phyloP scores from a whole-genome alignment of 176 grass and related monocot genomes.

The Dendrocalamus sinicus region DNA sequence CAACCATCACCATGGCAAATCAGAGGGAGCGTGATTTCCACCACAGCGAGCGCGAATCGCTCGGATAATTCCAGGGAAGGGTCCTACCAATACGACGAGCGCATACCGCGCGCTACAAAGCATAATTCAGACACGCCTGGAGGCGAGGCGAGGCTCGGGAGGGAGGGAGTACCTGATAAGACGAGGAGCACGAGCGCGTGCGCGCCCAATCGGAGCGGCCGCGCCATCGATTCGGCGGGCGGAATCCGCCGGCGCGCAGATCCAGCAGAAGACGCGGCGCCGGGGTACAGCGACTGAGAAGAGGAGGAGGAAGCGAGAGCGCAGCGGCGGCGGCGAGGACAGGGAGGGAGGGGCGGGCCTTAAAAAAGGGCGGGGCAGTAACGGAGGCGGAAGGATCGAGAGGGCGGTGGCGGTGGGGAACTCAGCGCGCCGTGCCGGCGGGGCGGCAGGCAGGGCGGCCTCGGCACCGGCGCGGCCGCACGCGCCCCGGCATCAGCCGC shows the following conservation, averaged over 20 bases:
- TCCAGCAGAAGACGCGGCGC: slow-evolving; percentile 24
- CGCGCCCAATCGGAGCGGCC: neutral
- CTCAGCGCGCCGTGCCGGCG: slow-evolving; percentile 14
- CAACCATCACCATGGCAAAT: neutral
- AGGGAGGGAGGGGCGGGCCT: neutral
- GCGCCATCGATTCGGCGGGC: slow-evolving; percentile 46
- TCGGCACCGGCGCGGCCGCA: slow-evolving; percentile 36
- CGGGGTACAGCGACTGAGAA: neutral
- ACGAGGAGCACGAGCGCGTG: slow-evolving; percentile 31
- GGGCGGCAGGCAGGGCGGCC: slow-evolving; percentile 13
- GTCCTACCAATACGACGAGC: neutral
- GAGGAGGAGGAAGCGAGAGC: neutral
- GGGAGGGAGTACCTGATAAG: slow-evolving; percentile 28
- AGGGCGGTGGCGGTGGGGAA: slow-evolving; percentile 6
- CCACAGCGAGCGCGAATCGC: neutral
- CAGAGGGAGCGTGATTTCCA: neutral
- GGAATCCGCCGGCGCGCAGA: neutral
- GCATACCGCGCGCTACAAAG: neutral
- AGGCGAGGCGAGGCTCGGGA: neutral
- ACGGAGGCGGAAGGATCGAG: slow-evolving; percentile 22
- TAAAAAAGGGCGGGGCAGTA: neutral
- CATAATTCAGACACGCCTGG: neutral
- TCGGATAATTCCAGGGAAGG: neutral
- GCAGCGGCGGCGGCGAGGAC: neutral
- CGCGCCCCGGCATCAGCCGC: slow-evolving; percentile 41